A percentile compares a stretch with the other conserved stretches of the same genome.
Conservation (phyloP, 169 alveolate species). For the Cystoisospora suis region DNA sequence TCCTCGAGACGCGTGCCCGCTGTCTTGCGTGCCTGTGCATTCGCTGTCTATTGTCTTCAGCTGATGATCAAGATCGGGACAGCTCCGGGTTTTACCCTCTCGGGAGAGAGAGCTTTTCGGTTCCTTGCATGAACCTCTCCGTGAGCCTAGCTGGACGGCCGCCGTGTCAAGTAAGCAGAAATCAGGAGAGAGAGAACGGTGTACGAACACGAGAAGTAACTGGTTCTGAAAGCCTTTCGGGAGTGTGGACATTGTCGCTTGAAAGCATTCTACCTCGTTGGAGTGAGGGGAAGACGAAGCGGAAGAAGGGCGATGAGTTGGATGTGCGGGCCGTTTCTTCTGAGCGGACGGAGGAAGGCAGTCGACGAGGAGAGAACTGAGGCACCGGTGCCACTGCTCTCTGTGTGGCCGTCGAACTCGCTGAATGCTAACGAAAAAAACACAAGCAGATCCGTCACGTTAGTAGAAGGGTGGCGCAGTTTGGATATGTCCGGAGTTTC, state of each 20-base stretch:
- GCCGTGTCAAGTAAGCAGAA: not conserved
- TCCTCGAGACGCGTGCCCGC: too few relatives aligned
- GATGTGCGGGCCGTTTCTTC: too few relatives aligned
- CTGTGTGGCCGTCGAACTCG: slow-evolving; percentile 1
- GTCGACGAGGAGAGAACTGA: not conserved
- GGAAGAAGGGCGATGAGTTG: not conserved
- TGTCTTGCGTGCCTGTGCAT: too few relatives aligned
- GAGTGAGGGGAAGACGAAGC: not conserved
- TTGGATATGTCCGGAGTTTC: too few relatives aligned
- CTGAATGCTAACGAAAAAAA: not conserved
- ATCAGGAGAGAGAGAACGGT: slow-evolving; percentile 37
- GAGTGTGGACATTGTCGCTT: not conserved
- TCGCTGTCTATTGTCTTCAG: too few relatives aligned
- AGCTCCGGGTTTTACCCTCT: too few relatives aligned
- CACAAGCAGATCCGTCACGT: not conserved
- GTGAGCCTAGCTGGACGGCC: not conserved
- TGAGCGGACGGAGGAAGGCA: too few relatives aligned
- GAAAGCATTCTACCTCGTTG: not conserved
- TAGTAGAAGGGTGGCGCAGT: too few relatives aligned
- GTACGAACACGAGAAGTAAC: slow-evolving; percentile 62
- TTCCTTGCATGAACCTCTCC: not conserved
- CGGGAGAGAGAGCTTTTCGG: not conserved
- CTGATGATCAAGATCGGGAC: too few relatives aligned
- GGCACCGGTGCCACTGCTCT: not conserved
- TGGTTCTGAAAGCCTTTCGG: slow-evolving; percentile 32